A percentile compares a stretch with the other conserved stretches of the same genome.
Evolutionary conservation across 495 filamentous ascomycete genomes (phyloP).

Genomic region (Beverwykella pulmonaria): DNA sequence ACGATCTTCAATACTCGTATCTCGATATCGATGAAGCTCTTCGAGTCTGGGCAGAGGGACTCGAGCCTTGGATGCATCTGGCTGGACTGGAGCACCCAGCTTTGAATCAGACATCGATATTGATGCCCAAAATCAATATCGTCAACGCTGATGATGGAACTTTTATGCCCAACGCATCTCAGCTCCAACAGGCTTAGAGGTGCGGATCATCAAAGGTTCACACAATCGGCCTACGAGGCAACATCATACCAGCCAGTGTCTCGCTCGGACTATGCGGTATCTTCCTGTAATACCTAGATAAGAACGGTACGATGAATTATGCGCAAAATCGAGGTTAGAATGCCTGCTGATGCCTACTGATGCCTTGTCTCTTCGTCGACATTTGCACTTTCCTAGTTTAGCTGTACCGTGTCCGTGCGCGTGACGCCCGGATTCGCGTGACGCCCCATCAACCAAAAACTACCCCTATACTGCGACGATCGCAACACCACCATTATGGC

Average conservation of each 20-base stretch:
- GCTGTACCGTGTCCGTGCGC: no score
- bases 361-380: background rate
- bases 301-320: background rate
- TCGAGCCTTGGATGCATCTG: slow-evolving; percentile 32
- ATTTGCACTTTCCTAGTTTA: background rate
- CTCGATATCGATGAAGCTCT: slow-evolving; percentile 29
- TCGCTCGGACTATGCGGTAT: background rate
- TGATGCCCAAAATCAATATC: slow-evolving; percentile 20
- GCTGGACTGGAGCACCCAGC: slow-evolving; percentile 22
- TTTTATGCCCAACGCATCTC: slow-evolving; percentile 14
- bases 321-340: no score
- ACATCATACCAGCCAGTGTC: background rate
- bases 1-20: slow-evolving; percentile 31
- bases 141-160: background rate
- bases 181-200: background rate
- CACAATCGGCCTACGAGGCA: no score
- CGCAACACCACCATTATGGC: no score
- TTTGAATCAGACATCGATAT: slow-evolving; percentile 7
- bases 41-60: slow-evolving; percentile 29
- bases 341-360: no score
- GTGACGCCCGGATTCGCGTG: no score
- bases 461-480: no score
- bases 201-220: no score
- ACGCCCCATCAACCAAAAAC: no score
- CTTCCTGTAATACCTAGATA: background rate